Percentiles rank a stretch among this genome's conserved stretches.
phyloP scores from a whole-genome alignment of 108 stramenopile species.

The Mediolabrus comicus region DNA sequence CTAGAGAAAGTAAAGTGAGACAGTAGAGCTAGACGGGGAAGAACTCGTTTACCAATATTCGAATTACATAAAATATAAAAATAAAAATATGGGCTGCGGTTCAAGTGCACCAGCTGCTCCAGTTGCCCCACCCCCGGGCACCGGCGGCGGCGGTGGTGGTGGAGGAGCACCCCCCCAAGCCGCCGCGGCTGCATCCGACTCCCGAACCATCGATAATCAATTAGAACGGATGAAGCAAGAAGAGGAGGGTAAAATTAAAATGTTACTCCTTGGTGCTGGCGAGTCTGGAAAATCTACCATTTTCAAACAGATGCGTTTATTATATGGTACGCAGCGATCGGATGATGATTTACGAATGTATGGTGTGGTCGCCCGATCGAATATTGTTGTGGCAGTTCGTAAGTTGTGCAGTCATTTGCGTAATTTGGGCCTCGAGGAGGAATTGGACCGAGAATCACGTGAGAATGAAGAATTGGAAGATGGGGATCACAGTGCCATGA shows the following conservation, averaged over 20 bases:
- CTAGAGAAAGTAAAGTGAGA: too few relatives aligned
- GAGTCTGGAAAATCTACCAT: slow-evolving; percentile 99
- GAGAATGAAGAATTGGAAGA: slow-evolving; percentile 35
- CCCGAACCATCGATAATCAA: slow-evolving; percentile 10
- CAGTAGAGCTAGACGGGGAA: too few relatives aligned
- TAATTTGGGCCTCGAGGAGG: slow-evolving; percentile 61
- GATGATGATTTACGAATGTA: slow-evolving; percentile 86
- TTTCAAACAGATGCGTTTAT: slow-evolving; percentile 93
- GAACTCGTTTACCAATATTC: too few relatives aligned
- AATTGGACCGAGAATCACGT: slow-evolving; percentile 61
- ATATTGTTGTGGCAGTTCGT: slow-evolving; percentile 75
- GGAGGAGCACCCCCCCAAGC: background rate
- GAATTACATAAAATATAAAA: too few relatives aligned
- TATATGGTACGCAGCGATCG: slow-evolving; percentile 64
- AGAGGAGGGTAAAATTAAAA: slow-evolving; percentile 83
- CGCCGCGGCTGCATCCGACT: background rate
- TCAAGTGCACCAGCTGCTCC: slow-evolving; percentile 21
- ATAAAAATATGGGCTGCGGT: slow-evolving; percentile 38
- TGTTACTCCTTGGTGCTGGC: slow-evolving; percentile 97
- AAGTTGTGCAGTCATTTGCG: slow-evolving; percentile 72
- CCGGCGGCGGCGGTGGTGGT: background rate
- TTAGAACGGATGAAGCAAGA: slow-evolving; percentile 17
- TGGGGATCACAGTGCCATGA: slow-evolving; percentile 44
- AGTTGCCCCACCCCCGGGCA: slow-evolving; percentile 1
- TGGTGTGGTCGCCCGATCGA: slow-evolving; percentile 82